phyloP scores from a whole-genome alignment of 2,329 filamentous ascomycete species.

The Alternaria conjuncta region DNA sequence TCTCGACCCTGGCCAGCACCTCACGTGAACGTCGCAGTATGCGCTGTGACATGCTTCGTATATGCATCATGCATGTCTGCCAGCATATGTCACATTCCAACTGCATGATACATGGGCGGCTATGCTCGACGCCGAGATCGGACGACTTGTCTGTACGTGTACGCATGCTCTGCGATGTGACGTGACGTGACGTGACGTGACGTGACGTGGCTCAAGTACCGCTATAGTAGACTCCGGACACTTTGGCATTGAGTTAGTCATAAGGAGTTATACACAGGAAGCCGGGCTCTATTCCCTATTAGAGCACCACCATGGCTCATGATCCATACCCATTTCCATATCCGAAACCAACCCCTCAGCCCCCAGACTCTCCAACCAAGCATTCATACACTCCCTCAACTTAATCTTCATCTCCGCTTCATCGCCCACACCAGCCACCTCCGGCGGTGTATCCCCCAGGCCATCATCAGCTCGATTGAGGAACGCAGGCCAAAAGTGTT shows the following conservation, averaged over 20 bases:
- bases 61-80: background rate
- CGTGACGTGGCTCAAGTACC: background rate
- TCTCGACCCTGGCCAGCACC: background rate
- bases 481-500: too few relatives aligned
- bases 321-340: too few relatives aligned
- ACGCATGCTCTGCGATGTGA: background rate
- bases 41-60: background rate
- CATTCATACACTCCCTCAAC: too few relatives aligned
- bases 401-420: too few relatives aligned
- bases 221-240: background rate
- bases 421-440: too few relatives aligned
- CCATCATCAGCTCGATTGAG: too few relatives aligned
- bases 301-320: too few relatives aligned
- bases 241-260: background rate
- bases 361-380: too few relatives aligned
- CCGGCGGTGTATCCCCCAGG: too few relatives aligned
- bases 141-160: background rate
- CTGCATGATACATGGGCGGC: background rate
- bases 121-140: background rate
- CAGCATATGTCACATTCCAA: background rate
- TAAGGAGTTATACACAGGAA: too few relatives aligned
- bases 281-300: too few relatives aligned
- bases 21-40: slow-evolving; percentile 10
- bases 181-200: background rate
- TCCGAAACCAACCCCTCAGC: too few relatives aligned